Percentiles rank a stretch among this genome's conserved stretches.
Evolutionary conservation across 768 basidiomycete species (phyloP).

Genomic region (Coprinopsis strossmayeri): DNA sequence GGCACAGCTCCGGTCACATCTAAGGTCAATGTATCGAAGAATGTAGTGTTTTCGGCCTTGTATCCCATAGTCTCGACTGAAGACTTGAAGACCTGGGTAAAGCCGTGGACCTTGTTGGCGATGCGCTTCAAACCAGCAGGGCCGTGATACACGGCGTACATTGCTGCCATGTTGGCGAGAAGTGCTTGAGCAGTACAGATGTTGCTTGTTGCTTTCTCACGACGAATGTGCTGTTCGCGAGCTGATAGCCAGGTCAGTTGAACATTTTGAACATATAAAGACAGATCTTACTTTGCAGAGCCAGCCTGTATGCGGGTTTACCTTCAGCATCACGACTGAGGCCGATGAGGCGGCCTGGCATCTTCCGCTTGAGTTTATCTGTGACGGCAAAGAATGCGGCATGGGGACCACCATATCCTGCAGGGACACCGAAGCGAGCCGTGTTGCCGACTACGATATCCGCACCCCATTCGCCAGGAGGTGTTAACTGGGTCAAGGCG

Average conservation of each 20-base stretch:
- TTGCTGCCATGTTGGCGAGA: slow-evolving; percentile 98
- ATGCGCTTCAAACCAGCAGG: slow-evolving; percentile 80
- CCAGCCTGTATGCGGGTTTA: slow-evolving; percentile 83
- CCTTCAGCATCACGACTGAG: slow-evolving; percentile 81
- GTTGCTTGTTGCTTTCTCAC: slow-evolving; percentile 97
- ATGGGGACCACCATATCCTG: slow-evolving; percentile 97
- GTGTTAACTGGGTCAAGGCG: slow-evolving; percentile 86
- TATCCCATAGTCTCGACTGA: slow-evolving; percentile 71
- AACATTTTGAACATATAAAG: too few relatives aligned
- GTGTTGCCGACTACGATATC: slow-evolving; percentile 95
- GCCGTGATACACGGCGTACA: slow-evolving; percentile 98
- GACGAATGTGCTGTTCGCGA: slow-evolving; percentile 93
- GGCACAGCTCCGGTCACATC: slow-evolving; percentile 57
- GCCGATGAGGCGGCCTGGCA: slow-evolving; percentile 97
- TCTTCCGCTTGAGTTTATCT: slow-evolving; percentile 89
- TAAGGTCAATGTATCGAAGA: slow-evolving; percentile 90
- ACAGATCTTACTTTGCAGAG: slow-evolving; percentile 93
- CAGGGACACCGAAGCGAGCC: slow-evolving; percentile 93
- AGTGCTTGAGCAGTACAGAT: slow-evolving; percentile 98
- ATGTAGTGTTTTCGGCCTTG: slow-evolving; percentile 59
- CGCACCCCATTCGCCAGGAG: slow-evolving; percentile 98
- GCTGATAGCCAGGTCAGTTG: too few relatives aligned
- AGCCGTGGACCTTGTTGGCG: slow-evolving; percentile 84
- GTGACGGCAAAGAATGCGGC: slow-evolving; percentile 96
- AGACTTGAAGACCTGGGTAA: slow-evolving; percentile 70